Base-by-base conservation (phyloP, 768 basidiomycete species). In the Hemileccinum rubropunctum region DNA sequence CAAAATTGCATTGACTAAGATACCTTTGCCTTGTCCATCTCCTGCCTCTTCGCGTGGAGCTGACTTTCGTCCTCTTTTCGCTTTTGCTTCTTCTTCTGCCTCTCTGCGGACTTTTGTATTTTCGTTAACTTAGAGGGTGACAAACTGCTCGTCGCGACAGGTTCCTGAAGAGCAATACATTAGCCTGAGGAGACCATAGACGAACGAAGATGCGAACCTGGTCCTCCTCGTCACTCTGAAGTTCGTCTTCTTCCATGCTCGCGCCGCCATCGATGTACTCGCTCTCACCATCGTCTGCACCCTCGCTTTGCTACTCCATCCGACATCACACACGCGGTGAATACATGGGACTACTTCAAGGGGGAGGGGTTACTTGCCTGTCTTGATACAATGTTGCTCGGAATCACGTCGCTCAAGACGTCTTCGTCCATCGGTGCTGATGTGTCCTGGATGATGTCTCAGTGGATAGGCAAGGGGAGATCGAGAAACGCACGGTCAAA, bases 21-120 rank as follows among this genome's bases (percentile, higher is more conserved):
- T 56, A 86, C 90, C 76, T 92, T 94, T 21, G 84, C 87, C 65
- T 91, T 91, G 73, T 91, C 88, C 85, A 94, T 89, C 61, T 84
- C 87, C 60, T 86, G 80, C 54, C 89, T 74, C 74, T 85, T 88
- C 40, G 68, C 77, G 23, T 82, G 77, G 26, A 93, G 71, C 56
- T 87, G 77, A 3, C 79, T 81, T 58, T 90, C 89, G 4, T 83
- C 85, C 0, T 71, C 84, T 63, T 82, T 89, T 43, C 87, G 76
- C 42, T 77, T 76, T 62, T 72, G 75, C 42, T 76, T 76, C 69
- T 76, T 75, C 52, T 75, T 62, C 43, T 71, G 68, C 30, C 73
- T 67, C 36, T 73, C 71, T 14, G 66, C 68, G 4, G 65, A 68
- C 13, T 72, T 67, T 38, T 76, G 70, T 20, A 71, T 61, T 48